Evolutionary conservation across 176 grass and related monocot genomes (phyloP).

Genomic region (Cymbopogon citratus): DNA sequence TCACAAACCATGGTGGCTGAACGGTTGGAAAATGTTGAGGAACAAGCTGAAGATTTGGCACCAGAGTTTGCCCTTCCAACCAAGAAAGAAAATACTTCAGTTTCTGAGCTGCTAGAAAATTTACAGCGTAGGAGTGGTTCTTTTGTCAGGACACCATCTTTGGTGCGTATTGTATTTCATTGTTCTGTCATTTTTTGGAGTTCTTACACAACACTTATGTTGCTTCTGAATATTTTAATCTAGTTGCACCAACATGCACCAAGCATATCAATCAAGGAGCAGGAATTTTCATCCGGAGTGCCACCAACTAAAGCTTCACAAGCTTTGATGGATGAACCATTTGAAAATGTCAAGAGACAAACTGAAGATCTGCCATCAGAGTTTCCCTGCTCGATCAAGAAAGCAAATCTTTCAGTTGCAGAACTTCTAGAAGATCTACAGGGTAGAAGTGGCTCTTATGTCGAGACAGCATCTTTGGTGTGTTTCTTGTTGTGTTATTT

Average conservation of each 20-base stretch:
- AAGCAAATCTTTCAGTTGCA: conserved; percentile 58
- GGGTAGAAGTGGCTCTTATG: conserved; percentile 47
- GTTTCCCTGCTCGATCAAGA: conserved; percentile 28
- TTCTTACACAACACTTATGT: conserved; percentile 5
- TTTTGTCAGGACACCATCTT: conserved; percentile 38
- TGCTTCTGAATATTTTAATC: conserved; percentile 24
- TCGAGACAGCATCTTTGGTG: conserved; percentile 40
- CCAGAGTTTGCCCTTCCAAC: conserved; percentile 26
- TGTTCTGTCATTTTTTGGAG: conserved; percentile 15
- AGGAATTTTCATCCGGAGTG: conserved; percentile 23
- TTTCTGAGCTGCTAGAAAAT: conserved; percentile 78
- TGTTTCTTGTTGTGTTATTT: conserved; percentile 30
- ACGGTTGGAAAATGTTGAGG: conserved; percentile 37
- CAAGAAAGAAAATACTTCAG: conserved; percentile 47
- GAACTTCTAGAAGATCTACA: conserved; percentile 85
- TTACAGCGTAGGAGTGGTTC: conserved; percentile 48
- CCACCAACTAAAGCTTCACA: conserved; percentile 23
- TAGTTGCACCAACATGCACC: conserved; percentile 27
- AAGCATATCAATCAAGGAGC: background rate
- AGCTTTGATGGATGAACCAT: conserved; percentile 31
- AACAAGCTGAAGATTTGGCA: conserved; percentile 47
- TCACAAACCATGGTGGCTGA: conserved; percentile 32
- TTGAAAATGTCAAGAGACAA: conserved; percentile 45
- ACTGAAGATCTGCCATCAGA: conserved; percentile 37
- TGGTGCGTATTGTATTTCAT: conserved; percentile 33